Evolutionary conservation across 2,329 filamentous ascomycete genomes (phyloP).

Genomic region (Parastagonospora avenae): DNA sequence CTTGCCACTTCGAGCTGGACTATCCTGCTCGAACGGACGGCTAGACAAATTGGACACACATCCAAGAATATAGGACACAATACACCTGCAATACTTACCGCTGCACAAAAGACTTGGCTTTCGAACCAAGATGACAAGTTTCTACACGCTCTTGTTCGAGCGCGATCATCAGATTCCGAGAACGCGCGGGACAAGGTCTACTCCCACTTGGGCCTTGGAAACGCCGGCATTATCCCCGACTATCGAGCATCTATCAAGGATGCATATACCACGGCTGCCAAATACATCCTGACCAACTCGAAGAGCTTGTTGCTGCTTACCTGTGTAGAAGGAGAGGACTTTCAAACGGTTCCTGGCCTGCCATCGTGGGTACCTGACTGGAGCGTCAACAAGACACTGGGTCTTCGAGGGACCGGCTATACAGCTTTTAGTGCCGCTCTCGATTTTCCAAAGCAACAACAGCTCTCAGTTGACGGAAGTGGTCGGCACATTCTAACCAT

Average conservation of each 20-base stretch:
- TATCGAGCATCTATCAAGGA: constrained; percentile 8
- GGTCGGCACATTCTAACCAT: constrained; percentile 8
- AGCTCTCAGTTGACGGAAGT: background rate
- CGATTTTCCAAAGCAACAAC: background rate
- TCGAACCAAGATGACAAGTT: constrained; percentile 9
- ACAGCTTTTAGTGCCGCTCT: constrained; percentile 10
- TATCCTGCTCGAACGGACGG: constrained; percentile 1
- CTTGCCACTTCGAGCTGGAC: constrained; percentile 14
- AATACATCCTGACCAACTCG: constrained; percentile 16
- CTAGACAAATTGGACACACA: background rate
- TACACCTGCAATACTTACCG: constrained; percentile 10
- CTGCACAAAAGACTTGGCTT: constrained; percentile 7
- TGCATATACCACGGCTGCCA: constrained; percentile 18
- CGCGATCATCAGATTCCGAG: constrained; percentile 11
- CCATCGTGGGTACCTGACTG: constrained; percentile 30
- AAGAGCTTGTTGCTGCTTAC: constrained; percentile 17
- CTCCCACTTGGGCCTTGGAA: constrained; percentile 16
- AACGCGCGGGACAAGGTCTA: constrained; percentile 27
- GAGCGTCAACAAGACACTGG: constrained; percentile 7
- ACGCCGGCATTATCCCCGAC: constrained; percentile 12
- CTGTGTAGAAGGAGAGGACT: constrained; percentile 20
- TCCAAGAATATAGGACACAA: constrained; percentile 1
- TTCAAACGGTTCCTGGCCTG: constrained; percentile 11
- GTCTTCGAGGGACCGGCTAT: constrained; percentile 20
- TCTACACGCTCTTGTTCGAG: constrained; percentile 19